Evolutionary conservation across 2,329 filamentous ascomycete genomes (phyloP), one percentile per base, ranked within the genome.

Genomic region (Pseudocercospora cruenta): DNA sequence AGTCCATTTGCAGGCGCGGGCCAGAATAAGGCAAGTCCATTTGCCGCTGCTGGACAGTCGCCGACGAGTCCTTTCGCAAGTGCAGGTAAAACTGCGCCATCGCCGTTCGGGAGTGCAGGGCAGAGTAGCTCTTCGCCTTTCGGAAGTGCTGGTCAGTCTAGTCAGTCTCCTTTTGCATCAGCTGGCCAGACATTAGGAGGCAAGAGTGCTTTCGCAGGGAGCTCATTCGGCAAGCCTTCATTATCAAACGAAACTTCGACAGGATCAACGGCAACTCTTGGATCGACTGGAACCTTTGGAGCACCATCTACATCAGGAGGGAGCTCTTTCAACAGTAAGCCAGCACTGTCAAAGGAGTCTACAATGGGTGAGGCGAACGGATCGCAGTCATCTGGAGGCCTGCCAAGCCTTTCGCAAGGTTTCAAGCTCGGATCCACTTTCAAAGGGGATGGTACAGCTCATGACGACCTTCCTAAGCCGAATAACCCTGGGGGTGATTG

Each of bases 401-500:
- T 72, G 10, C 69, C 71, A 26, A 75, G 76, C 33, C 65, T 80
- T 39, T 76, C 76, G 47, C 49, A 71, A n/a, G 84, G 86, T 0
- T 92, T 92, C 79, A 90, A 90, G 71, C 81, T 92, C 16, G 85
- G 85, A 45, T 89, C 87, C 31, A 88, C 86, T 1, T 93, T 92
- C 79, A 87, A 88, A 72, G 83, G 84, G 8, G 89, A 91, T 69
- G 84, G 86, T 5, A 83, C 84, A 53, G 82, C 86, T 0, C 88
- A 87, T 65, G 85, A 90, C 24, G 87, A 90, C 64, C 78, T 83
- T 39, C 82, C 85, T 8, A 86, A 85, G 67, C 80, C 84, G 16
- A 70, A 74, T 60, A 69, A 73, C 51, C 58, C 70, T 21, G 73
- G 72, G 24, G 69, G 64, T 19, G 72, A 73, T 26, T 57, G 77